Conservation (phyloP, 768 basidiomycete species). For the Rhizopogon rudus region DNA sequence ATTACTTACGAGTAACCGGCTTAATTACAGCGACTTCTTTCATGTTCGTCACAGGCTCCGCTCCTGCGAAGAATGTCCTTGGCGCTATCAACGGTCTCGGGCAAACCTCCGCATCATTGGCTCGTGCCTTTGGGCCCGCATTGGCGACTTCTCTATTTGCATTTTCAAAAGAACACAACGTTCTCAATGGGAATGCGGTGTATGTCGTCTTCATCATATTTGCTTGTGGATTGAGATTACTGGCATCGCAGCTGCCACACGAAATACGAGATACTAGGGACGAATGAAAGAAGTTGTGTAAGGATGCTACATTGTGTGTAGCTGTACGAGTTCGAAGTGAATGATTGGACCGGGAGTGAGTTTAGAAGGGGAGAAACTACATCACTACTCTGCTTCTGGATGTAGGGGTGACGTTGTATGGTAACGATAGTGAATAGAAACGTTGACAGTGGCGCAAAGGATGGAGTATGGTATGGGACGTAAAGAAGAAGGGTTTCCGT, state of each 20-base stretch:
- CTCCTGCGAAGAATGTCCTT: slow-evolving; percentile 49
- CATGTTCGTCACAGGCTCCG: slow-evolving; percentile 46
- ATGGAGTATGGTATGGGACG: too few species aligned
- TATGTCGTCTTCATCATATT: slow-evolving; percentile 35
- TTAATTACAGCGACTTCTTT: slow-evolving; percentile 40
- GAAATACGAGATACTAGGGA: slow-evolving; percentile 29
- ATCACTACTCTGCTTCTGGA: too few species aligned
- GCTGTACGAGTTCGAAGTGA: too few species aligned
- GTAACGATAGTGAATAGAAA: too few species aligned
- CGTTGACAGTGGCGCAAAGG: too few species aligned
- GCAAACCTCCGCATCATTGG: slow-evolving; percentile 41
- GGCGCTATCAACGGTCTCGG: slow-evolving; percentile 56
- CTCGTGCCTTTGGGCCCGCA: slow-evolving; percentile 46
- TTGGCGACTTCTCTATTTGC: slow-evolving; percentile 49
- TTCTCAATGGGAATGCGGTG: slow-evolving; percentile 46
- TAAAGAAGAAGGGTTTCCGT: too few species aligned
- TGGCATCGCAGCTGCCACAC: slow-evolving; percentile 19
- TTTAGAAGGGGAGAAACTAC: too few species aligned
- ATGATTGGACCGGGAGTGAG: too few species aligned
- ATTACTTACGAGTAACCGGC: background rate
- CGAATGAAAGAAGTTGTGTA: slow-evolving; percentile 3
- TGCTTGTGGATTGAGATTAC: slow-evolving; percentile 11
- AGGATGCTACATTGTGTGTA: too few species aligned
- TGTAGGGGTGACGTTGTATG: too few species aligned
- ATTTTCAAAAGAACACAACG: slow-evolving; percentile 40